Base-by-base conservation (phyloP, 1,284 basidiomycete species). In the Porodaedalea pini region DNA sequence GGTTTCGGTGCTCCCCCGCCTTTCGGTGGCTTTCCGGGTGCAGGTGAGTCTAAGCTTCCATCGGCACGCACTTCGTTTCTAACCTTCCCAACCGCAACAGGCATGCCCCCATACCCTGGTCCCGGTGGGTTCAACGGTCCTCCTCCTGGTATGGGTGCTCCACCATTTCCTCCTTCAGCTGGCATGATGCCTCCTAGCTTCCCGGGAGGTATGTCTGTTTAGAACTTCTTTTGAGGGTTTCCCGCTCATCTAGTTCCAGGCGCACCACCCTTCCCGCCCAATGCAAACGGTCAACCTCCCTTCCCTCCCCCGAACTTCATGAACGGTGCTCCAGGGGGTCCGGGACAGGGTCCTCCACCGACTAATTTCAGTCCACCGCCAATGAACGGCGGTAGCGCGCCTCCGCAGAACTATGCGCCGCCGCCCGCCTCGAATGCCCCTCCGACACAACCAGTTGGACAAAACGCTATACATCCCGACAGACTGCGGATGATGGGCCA, bases 401-500 rank as follows among this genome's bases (percentile, higher is more conserved):
- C 64, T 55, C 65, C 63, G 39, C 66, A 66, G 52, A 74, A 66
- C 21, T 64, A 41, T 51, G 45, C 25, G 8, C 45, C 45, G 27
- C 60, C 62, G 37, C 47, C 48, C 59, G 69, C 73, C 7, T 72
- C 75, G 13, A 3, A 47, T 41, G 43, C 34, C 19, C 39, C 58
- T 50, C 50, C 55, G 19, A 57, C 45, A 41, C 56, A 50, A 11
- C 63, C 65, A 3, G 71, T 70, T 17, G 44, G 31, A 11, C 74
- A 75, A 48, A 72, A 75, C 19, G 86, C 81, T 29, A 90, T 94
- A 63, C 92, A 94, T 71, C 92, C 92, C n/a, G 91, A 94, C 72
- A 79, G 91, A 60, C 65, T 91, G 69, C 78, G 90, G 60, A 92
- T 93, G 90, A 83, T 93, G 85, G 81, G 75, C 21, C 53, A 58